Base-by-base conservation (phyloP, 306 rosid genomes). In the Arachis hypogaea region DNA sequence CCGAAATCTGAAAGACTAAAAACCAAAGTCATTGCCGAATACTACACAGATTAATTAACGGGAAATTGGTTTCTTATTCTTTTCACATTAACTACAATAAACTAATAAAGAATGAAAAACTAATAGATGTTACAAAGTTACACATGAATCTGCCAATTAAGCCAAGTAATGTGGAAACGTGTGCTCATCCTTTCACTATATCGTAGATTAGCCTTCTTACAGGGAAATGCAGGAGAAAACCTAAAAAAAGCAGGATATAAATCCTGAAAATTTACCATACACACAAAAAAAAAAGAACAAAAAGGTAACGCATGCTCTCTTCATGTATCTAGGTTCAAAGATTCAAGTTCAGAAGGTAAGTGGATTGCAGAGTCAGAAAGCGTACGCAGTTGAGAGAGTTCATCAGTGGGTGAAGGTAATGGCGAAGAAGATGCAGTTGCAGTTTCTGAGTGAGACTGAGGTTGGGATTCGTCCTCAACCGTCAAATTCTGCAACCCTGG, bases 401-500 rank as follows among this genome's bases (percentile, higher is more conserved):
- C 9, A 7, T 52, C 30, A 46, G 59, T 38, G 9, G 66, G 52
- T 8, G 59, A 22, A 56, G 68, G 41, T 52, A 51, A 41, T 7
- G 42, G 4, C 1, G 84, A 77, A 44, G 86, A 71, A 66, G 77
- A 14, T 3, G 79, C 80, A 5, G 77, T 14, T 5, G 79, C 78
- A 11, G 82, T 59, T 74, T 84, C 86, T 6, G 82, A 63, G 66
- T 87, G 38, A 33, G 38, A 33, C 3, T 2, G 38, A 33, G 38
- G 4, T 33, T 2, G 38, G 2, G 38, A 33, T 33, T 33, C 38
- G 4, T 33, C 86, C 12, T 74, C 83, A 49, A 47, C 3, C 62
- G 38, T 47, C 77, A 87, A 84, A 58, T 73, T 82, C 66, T 79
- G 80, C 85, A 87, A 75, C 0, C 83, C 86, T 0, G 91, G 87